Conservation (phyloP, 352 stramenopile genomes). For the Phytophthora pseudosyringae region DNA sequence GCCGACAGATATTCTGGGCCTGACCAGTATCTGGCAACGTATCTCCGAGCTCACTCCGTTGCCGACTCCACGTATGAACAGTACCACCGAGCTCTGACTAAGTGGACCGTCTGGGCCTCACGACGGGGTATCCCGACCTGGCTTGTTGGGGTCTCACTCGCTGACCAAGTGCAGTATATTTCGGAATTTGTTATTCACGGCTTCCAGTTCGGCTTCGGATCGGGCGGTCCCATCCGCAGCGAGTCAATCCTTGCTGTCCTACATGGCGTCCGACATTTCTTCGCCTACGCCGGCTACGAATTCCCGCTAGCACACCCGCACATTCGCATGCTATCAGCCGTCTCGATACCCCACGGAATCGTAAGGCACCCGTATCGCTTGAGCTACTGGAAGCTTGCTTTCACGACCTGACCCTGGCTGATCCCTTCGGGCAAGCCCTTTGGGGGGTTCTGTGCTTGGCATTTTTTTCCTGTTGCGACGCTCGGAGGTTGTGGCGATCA, state of each 20-base stretch:
- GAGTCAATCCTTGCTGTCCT: neutral
- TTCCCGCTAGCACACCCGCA: constrained; percentile 10
- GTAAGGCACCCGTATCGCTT: neutral
- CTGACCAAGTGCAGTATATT: constrained; percentile 5
- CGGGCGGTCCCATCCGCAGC: neutral
- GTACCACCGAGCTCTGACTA: neutral
- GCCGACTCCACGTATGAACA: constrained; percentile 7
- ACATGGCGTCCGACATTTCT: constrained; percentile 7
- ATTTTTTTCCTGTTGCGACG: constrained; percentile 24
- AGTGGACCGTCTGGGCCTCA: neutral
- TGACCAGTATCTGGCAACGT: constrained; percentile 5
- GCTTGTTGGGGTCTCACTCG: neutral
- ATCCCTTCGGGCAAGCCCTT: too few relatives aligned
- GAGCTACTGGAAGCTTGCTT: constrained; percentile 10
- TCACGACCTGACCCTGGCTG: neutral
- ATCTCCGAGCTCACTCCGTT: constrained; percentile 20
- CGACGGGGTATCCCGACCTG: neutral
- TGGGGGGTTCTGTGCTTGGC: constrained; percentile 18
- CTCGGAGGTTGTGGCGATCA: constrained; percentile 13
- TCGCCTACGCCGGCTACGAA: neutral
- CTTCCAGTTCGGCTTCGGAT: constrained; percentile 3
- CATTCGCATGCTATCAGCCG: constrained; percentile 21
- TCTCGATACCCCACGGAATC: neutral
- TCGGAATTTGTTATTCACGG: constrained; percentile 9
- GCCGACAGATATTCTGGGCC: neutral